These are phyloP conservation scores for Piper betle DNA, from an alignment of 164 flowering plant genomes.

Conservation along the genomic window DNA sequence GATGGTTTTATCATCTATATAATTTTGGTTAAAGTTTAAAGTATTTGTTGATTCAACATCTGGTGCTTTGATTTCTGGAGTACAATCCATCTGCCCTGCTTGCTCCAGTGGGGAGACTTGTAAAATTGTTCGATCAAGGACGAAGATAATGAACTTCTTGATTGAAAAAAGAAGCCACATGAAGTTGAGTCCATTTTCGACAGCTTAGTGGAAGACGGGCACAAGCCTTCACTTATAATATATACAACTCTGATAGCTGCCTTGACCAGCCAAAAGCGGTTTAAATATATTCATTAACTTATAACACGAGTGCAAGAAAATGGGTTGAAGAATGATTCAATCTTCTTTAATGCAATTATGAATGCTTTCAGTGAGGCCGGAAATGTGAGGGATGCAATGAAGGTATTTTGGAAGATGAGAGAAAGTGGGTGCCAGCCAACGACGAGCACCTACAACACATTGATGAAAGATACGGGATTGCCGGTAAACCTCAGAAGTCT, in stretches of 20 bases:
- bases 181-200: constrained; percentile 61
- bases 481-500: constrained; percentile 71
- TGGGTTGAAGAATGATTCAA: constrained; percentile 62
- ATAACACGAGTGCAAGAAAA: constrained; percentile 43
- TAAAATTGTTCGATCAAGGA: constrained; percentile 63
- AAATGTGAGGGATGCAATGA: constrained; percentile 52
- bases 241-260: constrained; percentile 75
- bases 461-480: constrained; percentile 69
- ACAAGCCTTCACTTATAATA: constrained; percentile 75
- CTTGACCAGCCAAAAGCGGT: constrained; percentile 51
- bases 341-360: constrained; percentile 70
- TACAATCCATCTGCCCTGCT: constrained; percentile 29
- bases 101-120: constrained; percentile 48
- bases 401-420: constrained; percentile 51
- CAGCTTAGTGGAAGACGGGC: constrained; percentile 61
- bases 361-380: constrained; percentile 79
- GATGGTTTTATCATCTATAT: too few species aligned
- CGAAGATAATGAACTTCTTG: constrained; percentile 65
- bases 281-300: constrained; percentile 43
- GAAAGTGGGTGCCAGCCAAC: constrained; percentile 69
- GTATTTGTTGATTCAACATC: too few species aligned
- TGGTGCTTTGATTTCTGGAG: constrained; percentile 15
- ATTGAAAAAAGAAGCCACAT: constrained; percentile 50
- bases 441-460: constrained; percentile 76
- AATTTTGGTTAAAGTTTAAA: too few species aligned